Conservation (phyloP, 2,329 filamentous ascomycete species). For the Cephalotrichum gorgonifer region DNA sequence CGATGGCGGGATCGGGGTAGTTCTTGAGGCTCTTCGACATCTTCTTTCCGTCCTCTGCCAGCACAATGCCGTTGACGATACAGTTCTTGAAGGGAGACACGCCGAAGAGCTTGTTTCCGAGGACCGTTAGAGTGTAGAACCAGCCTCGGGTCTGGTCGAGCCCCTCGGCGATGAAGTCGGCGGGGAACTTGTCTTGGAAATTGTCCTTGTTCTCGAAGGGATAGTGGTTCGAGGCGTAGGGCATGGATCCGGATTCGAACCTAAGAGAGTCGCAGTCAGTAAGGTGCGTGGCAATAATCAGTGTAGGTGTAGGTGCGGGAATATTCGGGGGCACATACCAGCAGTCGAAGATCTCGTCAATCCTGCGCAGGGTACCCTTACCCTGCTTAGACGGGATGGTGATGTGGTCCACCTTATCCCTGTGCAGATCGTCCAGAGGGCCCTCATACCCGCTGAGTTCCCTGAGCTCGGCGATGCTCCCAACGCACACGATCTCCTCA, state of each 20-base stretch:
- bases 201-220: constrained; percentile 15
- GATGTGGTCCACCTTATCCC: constrained; percentile 16
- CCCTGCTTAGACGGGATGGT: constrained; percentile 15
- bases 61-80: constrained; percentile 16
- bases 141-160: constrained; percentile 18
- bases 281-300: not conserved
- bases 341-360: constrained; percentile 18
- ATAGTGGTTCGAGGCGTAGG: constrained; percentile 15
- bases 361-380: constrained; percentile 13
- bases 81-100: constrained; percentile 16
- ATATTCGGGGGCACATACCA: constrained; percentile 10
- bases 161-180: constrained; percentile 17
- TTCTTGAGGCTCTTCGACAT: constrained; percentile 19
- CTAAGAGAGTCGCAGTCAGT: not conserved
- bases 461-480: constrained; percentile 14
- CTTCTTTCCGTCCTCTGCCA: constrained; percentile 18
- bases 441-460: constrained; percentile 14
- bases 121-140: constrained; percentile 17
- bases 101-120: constrained; percentile 15
- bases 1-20: constrained; percentile 12
- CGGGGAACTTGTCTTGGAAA: constrained; percentile 14
- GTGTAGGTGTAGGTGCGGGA: not conserved
- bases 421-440: constrained; percentile 12
- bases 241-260: constrained; percentile 17
- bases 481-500: constrained; percentile 14